Percentiles rank a stretch among this genome's conserved stretches.
phyloP scores from a whole-genome alignment of 257 asterid genomes.

The Verbena officinalis region DNA sequence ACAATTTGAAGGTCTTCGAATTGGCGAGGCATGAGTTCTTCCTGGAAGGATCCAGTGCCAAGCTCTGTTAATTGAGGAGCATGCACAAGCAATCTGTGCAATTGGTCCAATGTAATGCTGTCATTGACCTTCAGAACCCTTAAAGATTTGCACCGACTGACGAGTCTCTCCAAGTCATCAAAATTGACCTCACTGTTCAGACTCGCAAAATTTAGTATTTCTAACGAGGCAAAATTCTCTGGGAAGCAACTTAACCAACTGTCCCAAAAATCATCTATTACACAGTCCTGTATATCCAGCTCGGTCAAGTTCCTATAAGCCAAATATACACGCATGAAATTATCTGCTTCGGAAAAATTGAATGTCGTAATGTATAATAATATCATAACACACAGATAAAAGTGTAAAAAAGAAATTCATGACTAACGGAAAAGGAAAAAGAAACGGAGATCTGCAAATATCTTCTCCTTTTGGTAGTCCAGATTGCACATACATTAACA shows the following conservation, averaged over 20 bases:
- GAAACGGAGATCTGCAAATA: neutral
- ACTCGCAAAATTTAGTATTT: slow-evolving; percentile 72
- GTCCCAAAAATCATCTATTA: slow-evolving; percentile 57
- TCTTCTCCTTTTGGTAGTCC: slow-evolving; percentile 13
- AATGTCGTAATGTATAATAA: slow-evolving; percentile 15
- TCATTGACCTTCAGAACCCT: slow-evolving; percentile 77
- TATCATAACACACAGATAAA: neutral
- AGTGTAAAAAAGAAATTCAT: neutral
- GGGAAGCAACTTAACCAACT: slow-evolving; percentile 84
- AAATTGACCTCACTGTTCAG: slow-evolving; percentile 63
- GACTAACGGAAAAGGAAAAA: too few species aligned
- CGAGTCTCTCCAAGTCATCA: slow-evolving; percentile 80
- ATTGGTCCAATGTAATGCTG: slow-evolving; percentile 51
- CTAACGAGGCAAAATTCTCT: slow-evolving; percentile 66
- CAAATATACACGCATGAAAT: slow-evolving; percentile 24
- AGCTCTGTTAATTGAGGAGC: slow-evolving; percentile 68
- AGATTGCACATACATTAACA: neutral
- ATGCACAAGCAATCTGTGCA: slow-evolving; percentile 60
- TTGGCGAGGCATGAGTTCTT: slow-evolving; percentile 58
- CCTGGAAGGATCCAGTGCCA: slow-evolving; percentile 76
- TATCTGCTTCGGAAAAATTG: neutral
- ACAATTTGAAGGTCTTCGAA: slow-evolving; percentile 52
- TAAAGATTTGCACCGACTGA: slow-evolving; percentile 68
- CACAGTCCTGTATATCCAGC: slow-evolving; percentile 79
- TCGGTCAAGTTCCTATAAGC: slow-evolving; percentile 79